phyloP scores from a whole-genome alignment of 805 yeast species.

The Yarrowia porcina region DNA sequence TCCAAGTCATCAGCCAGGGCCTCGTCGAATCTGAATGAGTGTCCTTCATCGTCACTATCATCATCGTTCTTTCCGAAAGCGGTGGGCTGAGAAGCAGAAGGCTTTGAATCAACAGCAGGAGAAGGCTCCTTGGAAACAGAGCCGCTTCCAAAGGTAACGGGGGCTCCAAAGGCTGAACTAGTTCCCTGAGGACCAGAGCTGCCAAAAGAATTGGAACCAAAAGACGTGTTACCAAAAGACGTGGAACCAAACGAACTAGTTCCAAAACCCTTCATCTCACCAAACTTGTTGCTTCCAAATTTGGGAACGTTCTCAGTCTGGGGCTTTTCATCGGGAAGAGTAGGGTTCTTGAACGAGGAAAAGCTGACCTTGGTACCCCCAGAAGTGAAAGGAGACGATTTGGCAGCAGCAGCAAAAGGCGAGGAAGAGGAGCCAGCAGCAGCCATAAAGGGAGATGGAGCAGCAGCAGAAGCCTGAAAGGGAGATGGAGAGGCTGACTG shows the following conservation, averaged over 20 bases:
- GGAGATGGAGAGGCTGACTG: neutral
- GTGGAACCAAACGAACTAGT: neutral
- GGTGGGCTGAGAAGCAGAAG: neutral
- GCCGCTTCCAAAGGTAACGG: neutral
- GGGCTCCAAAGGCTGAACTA: neutral
- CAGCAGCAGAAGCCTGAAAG: neutral
- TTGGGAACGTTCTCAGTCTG: slow-evolving; percentile 5
- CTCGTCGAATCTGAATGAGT: slow-evolving; percentile 10
- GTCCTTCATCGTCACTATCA: slow-evolving; percentile 12
- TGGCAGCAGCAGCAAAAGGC: neutral
- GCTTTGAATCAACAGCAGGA: neutral
- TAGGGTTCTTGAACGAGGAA: neutral
- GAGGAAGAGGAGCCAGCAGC: neutral
- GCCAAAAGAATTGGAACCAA: too few relatives aligned
- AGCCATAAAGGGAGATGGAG: neutral
- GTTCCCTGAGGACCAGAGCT: neutral
- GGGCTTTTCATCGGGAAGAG: neutral
- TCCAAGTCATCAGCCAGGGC: slow-evolving; percentile 15
- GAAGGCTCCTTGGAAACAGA: neutral
- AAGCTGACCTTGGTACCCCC: slow-evolving; percentile 15
- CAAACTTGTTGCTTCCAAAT: slow-evolving; percentile 16
- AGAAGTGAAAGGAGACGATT: neutral
- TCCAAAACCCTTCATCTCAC: neutral
- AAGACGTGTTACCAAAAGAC: neutral
- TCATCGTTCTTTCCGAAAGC: neutral